These are phyloP conservation scores for Trametes villosa DNA, from an alignment of 768 basidiomycete genomes.

Conservation along the genomic window DNA sequence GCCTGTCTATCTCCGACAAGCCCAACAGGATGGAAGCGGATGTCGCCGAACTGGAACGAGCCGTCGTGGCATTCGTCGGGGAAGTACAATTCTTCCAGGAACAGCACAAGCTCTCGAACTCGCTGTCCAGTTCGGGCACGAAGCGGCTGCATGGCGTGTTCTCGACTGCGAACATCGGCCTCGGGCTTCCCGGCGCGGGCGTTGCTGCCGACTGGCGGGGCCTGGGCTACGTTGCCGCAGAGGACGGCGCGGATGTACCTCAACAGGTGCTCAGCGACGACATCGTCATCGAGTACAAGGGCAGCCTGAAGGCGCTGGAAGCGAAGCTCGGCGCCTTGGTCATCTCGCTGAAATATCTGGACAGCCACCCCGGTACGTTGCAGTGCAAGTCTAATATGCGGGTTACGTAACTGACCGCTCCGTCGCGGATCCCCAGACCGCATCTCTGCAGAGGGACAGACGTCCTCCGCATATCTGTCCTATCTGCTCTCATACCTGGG, in stretches of 20 bases:
- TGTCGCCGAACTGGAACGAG: constrained; percentile 75
- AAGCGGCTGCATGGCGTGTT: constrained; percentile 69
- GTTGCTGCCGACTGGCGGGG: constrained; percentile 80
- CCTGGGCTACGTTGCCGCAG: constrained; percentile 75
- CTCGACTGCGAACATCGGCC: constrained; percentile 64
- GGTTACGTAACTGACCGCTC: constrained; percentile 6
- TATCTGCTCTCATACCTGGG: constrained; percentile 61
- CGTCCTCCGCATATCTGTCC: constrained; percentile 58
- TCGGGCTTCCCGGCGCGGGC: constrained; percentile 82
- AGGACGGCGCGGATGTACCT: constrained; percentile 43
- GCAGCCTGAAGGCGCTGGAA: constrained; percentile 19
- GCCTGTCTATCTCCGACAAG: constrained; percentile 60
- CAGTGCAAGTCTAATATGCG: not conserved
- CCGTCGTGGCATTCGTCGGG: constrained; percentile 65
- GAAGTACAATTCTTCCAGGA: constrained; percentile 69
- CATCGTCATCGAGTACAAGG: constrained; percentile 26
- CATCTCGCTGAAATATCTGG: constrained; percentile 20
- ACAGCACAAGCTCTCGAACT: constrained; percentile 34
- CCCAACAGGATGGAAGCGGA: constrained; percentile 74
- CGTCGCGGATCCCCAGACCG: constrained; percentile 20
- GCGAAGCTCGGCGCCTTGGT: constrained; percentile 20
- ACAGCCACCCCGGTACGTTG: constrained; percentile 26
- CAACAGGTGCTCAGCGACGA: constrained; percentile 19
- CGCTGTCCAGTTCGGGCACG: constrained; percentile 25
- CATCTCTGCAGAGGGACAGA: constrained; percentile 47